Base-by-base conservation (phyloP, 2,329 filamentous ascomycete genomes). In the Passalora sequoiae region DNA sequence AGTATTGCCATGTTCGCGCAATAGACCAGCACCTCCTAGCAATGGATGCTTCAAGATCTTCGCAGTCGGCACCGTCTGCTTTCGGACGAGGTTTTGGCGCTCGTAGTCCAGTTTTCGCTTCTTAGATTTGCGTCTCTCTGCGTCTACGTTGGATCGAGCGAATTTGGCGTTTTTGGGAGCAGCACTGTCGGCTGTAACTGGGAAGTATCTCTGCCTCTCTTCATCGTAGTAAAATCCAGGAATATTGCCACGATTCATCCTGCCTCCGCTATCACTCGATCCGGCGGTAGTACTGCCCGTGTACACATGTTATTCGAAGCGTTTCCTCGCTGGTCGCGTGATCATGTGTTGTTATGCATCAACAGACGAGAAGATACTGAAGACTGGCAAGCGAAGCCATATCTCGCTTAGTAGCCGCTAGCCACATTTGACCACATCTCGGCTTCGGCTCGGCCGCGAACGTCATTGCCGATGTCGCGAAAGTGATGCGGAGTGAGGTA, bases 131-230 rank as follows among this genome's bases (percentile, higher is more conserved):
- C 63, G 56, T 51, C 57, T 38, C 58, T 70, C 55, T 17, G 55
- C 56, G 25, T 54, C 54, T 6, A 73, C 60, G 36, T 70, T 70
- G 8, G 64, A 57, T 10, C 58, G 53, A 0, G 68, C 64, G 52
- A 74, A 70, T 44, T 68, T 69, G 3, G 63, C 56, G 5, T 54
- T 55, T 8, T 50, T 41, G 30, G 65, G 54, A 25, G 63, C 58
- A 38, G 57, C 40, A 59, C 67, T 63, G 20, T 66, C 60, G 12
- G 62, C 60, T 40, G 67, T 63, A 16, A 75, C 68, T 27, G 64
- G 66, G 62, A 75, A 75, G 55, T 75, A 75, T 46, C 73, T 74
- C 38, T 64, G 62, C 57, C 71, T 74, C 28, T 70, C 68, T 24
- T 57, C 50, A 48, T 75, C 68, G 20, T 24, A 74, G 53, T 72